A percentile compares a stretch with the other conserved stretches of the same genome.
Conservation (phyloP, 768 basidiomycete species). For the Lenzites betulinus region DNA sequence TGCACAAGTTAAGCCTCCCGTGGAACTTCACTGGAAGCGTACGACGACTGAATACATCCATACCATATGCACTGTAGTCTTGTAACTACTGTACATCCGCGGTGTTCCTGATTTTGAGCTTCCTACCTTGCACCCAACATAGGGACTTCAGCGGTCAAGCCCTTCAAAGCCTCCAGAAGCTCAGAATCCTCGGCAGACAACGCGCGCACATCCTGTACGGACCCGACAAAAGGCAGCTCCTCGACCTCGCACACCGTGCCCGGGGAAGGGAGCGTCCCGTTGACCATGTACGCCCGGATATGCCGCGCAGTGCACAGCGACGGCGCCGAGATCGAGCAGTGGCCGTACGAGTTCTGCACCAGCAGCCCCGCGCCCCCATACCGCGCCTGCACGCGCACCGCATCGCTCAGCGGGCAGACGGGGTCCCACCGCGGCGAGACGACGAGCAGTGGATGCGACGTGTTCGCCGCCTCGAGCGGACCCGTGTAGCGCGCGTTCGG, state of each 20-base stretch:
- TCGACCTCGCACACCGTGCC: constrained; percentile 26
- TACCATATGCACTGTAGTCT: no score
- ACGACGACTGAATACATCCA: no score
- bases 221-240: constrained; percentile 22
- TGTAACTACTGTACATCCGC: no score
- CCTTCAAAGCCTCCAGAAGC: constrained; percentile 19
- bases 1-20: no score
- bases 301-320: constrained; percentile 26
- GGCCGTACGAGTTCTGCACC: constrained; percentile 25
- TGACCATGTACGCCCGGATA: constrained; percentile 20
- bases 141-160: constrained; percentile 12
- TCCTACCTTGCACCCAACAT: background rate
- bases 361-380: constrained; percentile 22
- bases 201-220: background rate
- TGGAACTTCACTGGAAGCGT: no score
- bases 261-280: constrained; percentile 23
- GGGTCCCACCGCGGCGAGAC: constrained; percentile 25
- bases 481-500: constrained; percentile 24
- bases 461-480: constrained; percentile 19
- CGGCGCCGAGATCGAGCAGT: constrained; percentile 24
- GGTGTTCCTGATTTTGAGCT: no score
- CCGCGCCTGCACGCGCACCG: constrained; percentile 18
- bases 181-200: constrained; percentile 17
- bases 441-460: constrained; percentile 23
- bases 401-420: constrained; percentile 25